These are phyloP conservation scores for Melocanna baccifera DNA, from an alignment of 176 grass and related monocot species.

Conservation along the genomic window DNA sequence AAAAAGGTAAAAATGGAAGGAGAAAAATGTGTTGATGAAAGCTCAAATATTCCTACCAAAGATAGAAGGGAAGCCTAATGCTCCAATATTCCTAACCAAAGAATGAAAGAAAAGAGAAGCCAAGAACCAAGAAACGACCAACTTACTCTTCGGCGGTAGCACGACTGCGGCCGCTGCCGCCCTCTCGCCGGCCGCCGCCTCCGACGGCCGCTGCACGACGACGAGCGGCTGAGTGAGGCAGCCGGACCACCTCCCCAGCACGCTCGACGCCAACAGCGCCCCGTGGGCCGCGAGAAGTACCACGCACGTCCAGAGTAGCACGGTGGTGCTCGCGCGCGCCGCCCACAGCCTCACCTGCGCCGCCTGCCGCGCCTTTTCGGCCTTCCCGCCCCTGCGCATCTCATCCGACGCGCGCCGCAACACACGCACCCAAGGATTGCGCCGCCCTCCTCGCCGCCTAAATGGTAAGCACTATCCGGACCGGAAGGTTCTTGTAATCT, in stretches of 20 bases:
- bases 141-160: conserved; percentile 84
- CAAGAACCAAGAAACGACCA: neutral
- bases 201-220: conserved; percentile 19
- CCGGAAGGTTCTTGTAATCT: neutral
- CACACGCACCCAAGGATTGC: neutral
- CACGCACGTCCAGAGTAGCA: conserved; percentile 82
- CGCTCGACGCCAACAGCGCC: conserved; percentile 53
- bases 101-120: neutral
- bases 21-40: conserved; percentile 2
- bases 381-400: conserved; percentile 43
- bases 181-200: conserved; percentile 24
- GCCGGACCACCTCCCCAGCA: conserved; percentile 65
- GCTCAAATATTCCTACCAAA: conserved; percentile 35
- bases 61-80: conserved; percentile 18
- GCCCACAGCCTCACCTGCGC: conserved; percentile 76
- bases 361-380: conserved; percentile 47
- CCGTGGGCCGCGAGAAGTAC: conserved; percentile 57
- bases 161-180: conserved; percentile 1
- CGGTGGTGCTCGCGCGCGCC: conserved; percentile 60
- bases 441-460: neutral
- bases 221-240: conserved; percentile 58
- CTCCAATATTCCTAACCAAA: conserved; percentile 18
- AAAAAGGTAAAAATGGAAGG: neutral
- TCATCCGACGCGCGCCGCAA: conserved; percentile 9
- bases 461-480: neutral